A percentile compares a stretch with the other conserved stretches of the same genome.
phyloP scores from a whole-genome alignment of 345 rosid genomes.

The Linum usitatissimum region DNA sequence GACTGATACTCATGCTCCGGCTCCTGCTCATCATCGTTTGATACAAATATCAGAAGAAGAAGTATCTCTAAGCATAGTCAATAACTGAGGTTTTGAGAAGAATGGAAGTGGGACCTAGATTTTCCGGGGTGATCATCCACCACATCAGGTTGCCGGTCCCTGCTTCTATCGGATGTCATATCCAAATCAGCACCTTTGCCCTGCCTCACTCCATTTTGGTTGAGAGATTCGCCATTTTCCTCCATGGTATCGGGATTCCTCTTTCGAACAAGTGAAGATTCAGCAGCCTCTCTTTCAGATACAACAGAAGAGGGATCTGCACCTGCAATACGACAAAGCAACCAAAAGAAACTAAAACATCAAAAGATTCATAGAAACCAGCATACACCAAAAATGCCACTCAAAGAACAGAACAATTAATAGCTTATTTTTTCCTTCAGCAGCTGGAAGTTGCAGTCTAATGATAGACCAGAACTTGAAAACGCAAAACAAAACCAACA shows the following conservation, averaged over 20 bases:
- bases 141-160: slow-evolving; percentile 69
- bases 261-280: slow-evolving; percentile 28
- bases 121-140: slow-evolving; percentile 72
- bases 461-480: too few relatives aligned
- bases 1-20: slow-evolving; percentile 75
- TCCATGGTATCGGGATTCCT: slow-evolving; percentile 32
- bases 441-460: too few relatives aligned
- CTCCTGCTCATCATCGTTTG: slow-evolving; percentile 70
- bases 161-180: slow-evolving; percentile 41
- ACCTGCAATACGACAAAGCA: slow-evolving; percentile 18
- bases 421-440: not conserved
- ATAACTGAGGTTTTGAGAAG: slow-evolving; percentile 30
- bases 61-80: slow-evolving; percentile 32
- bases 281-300: slow-evolving; percentile 35
- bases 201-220: slow-evolving; percentile 49
- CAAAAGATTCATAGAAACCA: too few relatives aligned
- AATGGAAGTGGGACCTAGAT: slow-evolving; percentile 65
- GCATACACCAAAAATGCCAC: too few relatives aligned
- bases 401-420: not conserved
- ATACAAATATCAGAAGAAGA: slow-evolving; percentile 36
- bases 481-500: not conserved
- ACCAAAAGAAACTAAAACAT: not conserved
- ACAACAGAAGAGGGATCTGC: slow-evolving; percentile 28
- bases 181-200: slow-evolving; percentile 42
- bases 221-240: slow-evolving; percentile 38